Evolutionary conservation across 345 rosid species (phyloP), one percentile per base, ranked within the genome.

Genomic region (Theobroma cacao): DNA sequence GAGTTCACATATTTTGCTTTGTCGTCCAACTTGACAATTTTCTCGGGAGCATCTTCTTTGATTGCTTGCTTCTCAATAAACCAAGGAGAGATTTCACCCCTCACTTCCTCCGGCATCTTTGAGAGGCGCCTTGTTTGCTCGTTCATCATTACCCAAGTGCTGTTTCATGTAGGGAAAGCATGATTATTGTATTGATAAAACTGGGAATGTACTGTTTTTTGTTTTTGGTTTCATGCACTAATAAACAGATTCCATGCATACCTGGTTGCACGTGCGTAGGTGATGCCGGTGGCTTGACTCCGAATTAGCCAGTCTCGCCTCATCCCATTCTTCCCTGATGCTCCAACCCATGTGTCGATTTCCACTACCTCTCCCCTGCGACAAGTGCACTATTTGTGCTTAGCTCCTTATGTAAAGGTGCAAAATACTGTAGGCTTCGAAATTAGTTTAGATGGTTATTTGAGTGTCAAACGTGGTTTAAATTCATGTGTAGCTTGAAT

Each of bases 131-230:
- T 87, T 41, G 95, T 90, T 80, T 80, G 80, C 82, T 90, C 80
- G 48, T 90, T 91, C 95, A 90, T 91, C 92, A 88, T 89, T 72
- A 90, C 95, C 93, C 92, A 91, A 20, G 88, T 88, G 80, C 92
- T 91, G 90, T 81, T 76, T 61, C 61, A 72, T 40, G 67, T 26
- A 61, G 58, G 28, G 1, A 22, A 22, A 24, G 40, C 8, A 28
- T 17, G 53, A 68, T 34, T 45, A 20, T 15, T 10, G 26, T 45
- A 20, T 15, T 10, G 26, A 18, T 38, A 34, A 38, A 36, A 18
- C 58, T 47, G 13, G 7, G 8, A n/a, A n/a, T n/a, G n/a, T n/a
- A n/a, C n/a, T n/a, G n/a, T n/a, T n/a, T n/a, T n/a, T n/a, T n/a
- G n/a, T n/a, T n/a, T n/a, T n/a, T n/a, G n/a, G n/a, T n/a, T n/a